Evolutionary conservation across 805 yeast species (phyloP).

Genomic region (Scheffersomyces amazonensis): DNA sequence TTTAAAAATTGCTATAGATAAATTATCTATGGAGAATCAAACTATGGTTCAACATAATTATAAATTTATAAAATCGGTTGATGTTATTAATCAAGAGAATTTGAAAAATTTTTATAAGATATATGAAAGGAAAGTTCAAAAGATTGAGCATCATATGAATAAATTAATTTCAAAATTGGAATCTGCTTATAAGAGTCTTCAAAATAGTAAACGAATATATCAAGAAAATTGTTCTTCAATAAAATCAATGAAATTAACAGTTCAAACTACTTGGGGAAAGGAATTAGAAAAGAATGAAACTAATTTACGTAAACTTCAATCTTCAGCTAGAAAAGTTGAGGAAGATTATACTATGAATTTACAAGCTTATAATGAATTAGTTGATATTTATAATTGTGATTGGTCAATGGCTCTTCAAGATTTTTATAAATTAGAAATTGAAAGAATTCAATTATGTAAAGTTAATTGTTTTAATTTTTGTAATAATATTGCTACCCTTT

Average conservation of each 20-base stretch:
- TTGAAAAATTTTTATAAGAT: slow-evolving; percentile 49
- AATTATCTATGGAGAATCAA: slow-evolving; percentile 55
- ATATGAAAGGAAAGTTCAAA: slow-evolving; percentile 52
- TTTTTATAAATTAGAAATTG: slow-evolving; percentile 68
- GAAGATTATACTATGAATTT: slow-evolving; percentile 58
- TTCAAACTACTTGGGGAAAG: slow-evolving; percentile 67
- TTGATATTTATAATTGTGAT: slow-evolving; percentile 65
- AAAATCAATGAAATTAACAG: slow-evolving; percentile 58
- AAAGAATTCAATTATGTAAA: slow-evolving; percentile 66
- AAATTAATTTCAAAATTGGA: slow-evolving; percentile 50
- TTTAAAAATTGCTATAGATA: slow-evolving; percentile 56
- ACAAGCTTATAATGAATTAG: slow-evolving; percentile 50
- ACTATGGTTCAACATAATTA: slow-evolving; percentile 57
- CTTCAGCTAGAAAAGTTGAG: slow-evolving; percentile 38
- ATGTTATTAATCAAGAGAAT: slow-evolving; percentile 46
- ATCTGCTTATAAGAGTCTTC: slow-evolving; percentile 32
- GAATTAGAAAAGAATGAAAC: slow-evolving; percentile 62
- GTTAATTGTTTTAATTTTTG: slow-evolving; percentile 76
- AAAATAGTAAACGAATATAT: slow-evolving; percentile 45
- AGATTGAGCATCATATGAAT: slow-evolving; percentile 54
- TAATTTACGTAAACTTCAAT: slow-evolving; percentile 50
- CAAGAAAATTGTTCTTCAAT: slow-evolving; percentile 57
- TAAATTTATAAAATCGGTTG: slow-evolving; percentile 49
- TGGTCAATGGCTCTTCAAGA: slow-evolving; percentile 66
- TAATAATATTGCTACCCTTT: slow-evolving; percentile 68